Percentiles rank a stretch among this genome's conserved stretches.
phyloP scores from a whole-genome alignment of 2,329 filamentous ascomycete genomes.

The Penicillium sp. region DNA sequence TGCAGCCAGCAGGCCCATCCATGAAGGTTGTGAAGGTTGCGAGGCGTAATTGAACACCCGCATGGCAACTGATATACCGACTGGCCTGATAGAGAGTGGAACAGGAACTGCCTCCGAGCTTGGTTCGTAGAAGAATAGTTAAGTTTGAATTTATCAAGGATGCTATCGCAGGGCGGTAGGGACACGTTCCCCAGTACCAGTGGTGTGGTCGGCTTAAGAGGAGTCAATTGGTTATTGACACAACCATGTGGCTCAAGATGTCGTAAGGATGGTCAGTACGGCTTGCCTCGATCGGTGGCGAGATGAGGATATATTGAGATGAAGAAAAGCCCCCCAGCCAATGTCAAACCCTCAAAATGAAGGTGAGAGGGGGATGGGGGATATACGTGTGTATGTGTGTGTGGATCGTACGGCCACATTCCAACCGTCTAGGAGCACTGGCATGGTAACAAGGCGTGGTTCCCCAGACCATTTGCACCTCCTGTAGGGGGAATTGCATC shows the following conservation, averaged over 20 bases:
- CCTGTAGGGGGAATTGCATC: slow-evolving; percentile 1
- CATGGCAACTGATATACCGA: slow-evolving; percentile 7
- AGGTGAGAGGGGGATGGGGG: slow-evolving; percentile 2
- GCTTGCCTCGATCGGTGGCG: not conserved
- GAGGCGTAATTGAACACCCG: slow-evolving; percentile 6
- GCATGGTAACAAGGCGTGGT: slow-evolving; percentile 25
- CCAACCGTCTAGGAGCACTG: slow-evolving; percentile 18
- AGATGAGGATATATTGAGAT: not conserved
- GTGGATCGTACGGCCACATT: slow-evolving; percentile 17
- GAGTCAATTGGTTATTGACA: no score
- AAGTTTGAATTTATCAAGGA: not conserved
- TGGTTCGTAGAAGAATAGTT: not conserved
- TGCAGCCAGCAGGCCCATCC: slow-evolving; percentile 14
- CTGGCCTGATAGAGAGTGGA: not conserved
- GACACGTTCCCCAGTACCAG: not conserved
- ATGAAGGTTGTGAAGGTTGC: slow-evolving; percentile 15
- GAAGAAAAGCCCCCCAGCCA: not conserved
- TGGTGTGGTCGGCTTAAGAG: not conserved
- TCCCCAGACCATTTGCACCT: slow-evolving; percentile 12
- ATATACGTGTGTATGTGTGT: not conserved
- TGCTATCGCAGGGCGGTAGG: not conserved
- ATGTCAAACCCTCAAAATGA: not conserved
- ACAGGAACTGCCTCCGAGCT: not conserved
- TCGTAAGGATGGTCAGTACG: not conserved
- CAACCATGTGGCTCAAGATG: not conserved